Conservation (phyloP, 495 filamentous ascomycete species). For the Evansstolkia leycettana region DNA sequence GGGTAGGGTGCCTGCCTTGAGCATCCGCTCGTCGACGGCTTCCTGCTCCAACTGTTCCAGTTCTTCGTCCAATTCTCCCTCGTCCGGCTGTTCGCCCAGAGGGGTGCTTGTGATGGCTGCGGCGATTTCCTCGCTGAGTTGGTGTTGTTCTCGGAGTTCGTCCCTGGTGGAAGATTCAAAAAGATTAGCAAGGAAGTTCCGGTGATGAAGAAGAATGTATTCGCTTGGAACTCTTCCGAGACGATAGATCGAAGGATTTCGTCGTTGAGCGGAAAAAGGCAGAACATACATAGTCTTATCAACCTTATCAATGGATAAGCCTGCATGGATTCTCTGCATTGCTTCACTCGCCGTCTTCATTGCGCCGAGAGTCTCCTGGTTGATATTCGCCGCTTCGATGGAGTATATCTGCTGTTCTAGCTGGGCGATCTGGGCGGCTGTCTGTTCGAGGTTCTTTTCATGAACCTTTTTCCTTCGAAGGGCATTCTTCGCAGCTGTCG, state of each 20-base stretch:
- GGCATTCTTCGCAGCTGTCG: conserved; percentile 76
- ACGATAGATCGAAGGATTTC: too few relatives aligned
- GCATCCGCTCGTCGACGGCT: conserved; percentile 85
- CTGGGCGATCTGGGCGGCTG: conserved; percentile 74
- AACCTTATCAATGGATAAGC: conserved; percentile 83
- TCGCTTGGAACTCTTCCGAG: too few relatives aligned
- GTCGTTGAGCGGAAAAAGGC: not conserved
- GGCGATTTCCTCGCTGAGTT: conserved; percentile 83
- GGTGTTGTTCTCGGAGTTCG: conserved; percentile 82
- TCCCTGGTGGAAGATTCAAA: conserved; percentile 50
- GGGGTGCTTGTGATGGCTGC: conserved; percentile 63
- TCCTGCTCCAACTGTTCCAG: conserved; percentile 71
- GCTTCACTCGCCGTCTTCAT: conserved; percentile 84
- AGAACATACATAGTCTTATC: conserved; percentile 82
- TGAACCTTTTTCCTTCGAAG: conserved; percentile 89
- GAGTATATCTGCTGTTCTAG: conserved; percentile 92
- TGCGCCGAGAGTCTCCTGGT: conserved; percentile 85
- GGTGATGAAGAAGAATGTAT: too few relatives aligned
- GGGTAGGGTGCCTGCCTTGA: conserved; percentile 70
- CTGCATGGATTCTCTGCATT: conserved; percentile 85
- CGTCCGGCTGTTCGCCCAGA: conserved; percentile 66
- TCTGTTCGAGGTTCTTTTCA: conserved; percentile 84
- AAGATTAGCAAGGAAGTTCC: too few relatives aligned
- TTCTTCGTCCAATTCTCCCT: conserved; percentile 71
- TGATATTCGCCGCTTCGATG: conserved; percentile 97